Conservation (phyloP, 2,329 filamentous ascomycete species). For the Fusarium sulawesiense region DNA sequence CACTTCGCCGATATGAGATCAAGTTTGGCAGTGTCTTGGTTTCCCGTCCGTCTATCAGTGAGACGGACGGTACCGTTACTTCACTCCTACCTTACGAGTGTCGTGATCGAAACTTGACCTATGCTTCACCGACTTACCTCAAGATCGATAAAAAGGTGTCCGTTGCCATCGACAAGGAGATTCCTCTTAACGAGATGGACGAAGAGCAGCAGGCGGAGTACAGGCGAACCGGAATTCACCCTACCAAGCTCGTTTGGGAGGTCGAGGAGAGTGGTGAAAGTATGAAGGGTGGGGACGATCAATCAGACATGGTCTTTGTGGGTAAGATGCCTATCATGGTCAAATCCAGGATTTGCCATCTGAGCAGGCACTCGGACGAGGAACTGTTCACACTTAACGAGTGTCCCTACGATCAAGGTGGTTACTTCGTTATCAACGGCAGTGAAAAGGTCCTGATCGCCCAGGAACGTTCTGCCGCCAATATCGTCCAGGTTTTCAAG, state of each 20-base stretch:
- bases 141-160: constrained; percentile 87
- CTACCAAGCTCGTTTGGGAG: constrained; percentile 70
- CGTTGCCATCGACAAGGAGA: constrained; percentile 80
- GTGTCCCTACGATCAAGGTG: constrained; percentile 97
- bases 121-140: constrained; percentile 90
- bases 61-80: constrained; percentile 88
- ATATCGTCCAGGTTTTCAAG: constrained; percentile 99
- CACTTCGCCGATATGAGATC: constrained; percentile 92
- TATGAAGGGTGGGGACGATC: constrained; percentile 62
- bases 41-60: constrained; percentile 88
- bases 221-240: constrained; percentile 65
- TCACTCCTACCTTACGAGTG: constrained; percentile 94
- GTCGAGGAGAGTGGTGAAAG: constrained; percentile 68
- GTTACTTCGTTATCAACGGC: constrained; percentile 99
- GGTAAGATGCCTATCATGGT: constrained; percentile 98
- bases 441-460: constrained; percentile 98
- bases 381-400: constrained; percentile 93
- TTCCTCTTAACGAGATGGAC: constrained; percentile 75
- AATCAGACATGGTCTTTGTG: constrained; percentile 84
- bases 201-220: constrained; percentile 69
- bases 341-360: constrained; percentile 93
- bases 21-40: constrained; percentile 92
- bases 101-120: constrained; percentile 93
- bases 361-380: constrained; percentile 85
- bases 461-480: constrained; percentile 95